phyloP scores from a whole-genome alignment of 1,284 basidiomycete species.

The Cryptococcus neoformans region DNA sequence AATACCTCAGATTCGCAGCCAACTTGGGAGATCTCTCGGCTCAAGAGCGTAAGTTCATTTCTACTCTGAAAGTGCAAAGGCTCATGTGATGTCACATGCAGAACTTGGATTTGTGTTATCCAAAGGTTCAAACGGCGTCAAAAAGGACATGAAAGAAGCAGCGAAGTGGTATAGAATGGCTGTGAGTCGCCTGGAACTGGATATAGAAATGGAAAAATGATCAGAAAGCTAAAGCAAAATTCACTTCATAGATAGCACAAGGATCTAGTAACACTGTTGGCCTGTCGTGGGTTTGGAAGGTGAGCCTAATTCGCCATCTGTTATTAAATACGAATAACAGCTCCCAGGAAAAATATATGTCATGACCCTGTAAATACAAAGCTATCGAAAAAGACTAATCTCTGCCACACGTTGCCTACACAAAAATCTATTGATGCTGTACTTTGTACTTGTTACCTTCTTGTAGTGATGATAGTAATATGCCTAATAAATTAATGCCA shows the following conservation, averaged over 20 bases:
- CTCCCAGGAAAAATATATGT: too few species aligned
- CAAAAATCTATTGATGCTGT: too few species aligned
- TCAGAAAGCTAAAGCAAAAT: neutral
- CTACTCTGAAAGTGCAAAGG: neutral
- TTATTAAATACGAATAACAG: too few species aligned
- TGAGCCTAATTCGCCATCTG: neutral
- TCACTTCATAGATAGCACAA: slow-evolving; percentile 18
- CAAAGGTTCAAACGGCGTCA: slow-evolving; percentile 42
- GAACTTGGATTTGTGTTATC: slow-evolving; percentile 46
- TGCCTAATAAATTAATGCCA: too few species aligned
- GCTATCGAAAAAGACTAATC: too few species aligned
- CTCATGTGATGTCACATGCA: slow-evolving; percentile 7
- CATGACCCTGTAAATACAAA: too few species aligned
- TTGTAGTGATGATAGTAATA: too few species aligned
- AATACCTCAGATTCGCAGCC: slow-evolving; percentile 44
- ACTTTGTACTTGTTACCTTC: too few species aligned
- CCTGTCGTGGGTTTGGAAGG: slow-evolving; percentile 50
- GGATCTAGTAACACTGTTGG: slow-evolving; percentile 42
- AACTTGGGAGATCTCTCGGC: slow-evolving; percentile 42
- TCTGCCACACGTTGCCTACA: too few species aligned
- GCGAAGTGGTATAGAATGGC: slow-evolving; percentile 50
- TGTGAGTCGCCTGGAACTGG: slow-evolving; percentile 12
- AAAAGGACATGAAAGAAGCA: slow-evolving; percentile 49
- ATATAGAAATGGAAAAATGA: too few species aligned
- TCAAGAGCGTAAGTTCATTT: slow-evolving; percentile 45